These are phyloP conservation scores for Penicillium maclennaniae DNA, from an alignment of 495 filamentous ascomycete genomes.

Conservation along the genomic window DNA sequence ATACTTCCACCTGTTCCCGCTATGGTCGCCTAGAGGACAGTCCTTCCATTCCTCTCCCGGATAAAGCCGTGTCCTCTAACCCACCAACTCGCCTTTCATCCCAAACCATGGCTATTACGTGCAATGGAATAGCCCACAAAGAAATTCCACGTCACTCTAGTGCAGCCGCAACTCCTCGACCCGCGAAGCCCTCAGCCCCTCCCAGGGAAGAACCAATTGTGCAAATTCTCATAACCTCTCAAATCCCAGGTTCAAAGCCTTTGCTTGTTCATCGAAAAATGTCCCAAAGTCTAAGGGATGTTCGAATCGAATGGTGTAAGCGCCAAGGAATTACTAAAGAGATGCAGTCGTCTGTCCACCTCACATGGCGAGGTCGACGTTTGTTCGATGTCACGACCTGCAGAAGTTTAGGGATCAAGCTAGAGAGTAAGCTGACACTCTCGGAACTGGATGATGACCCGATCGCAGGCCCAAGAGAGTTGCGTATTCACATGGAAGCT, in stretches of 20 bases:
- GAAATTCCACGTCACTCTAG: neutral
- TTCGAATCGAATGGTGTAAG: conserved; percentile 63
- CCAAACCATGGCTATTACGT: neutral
- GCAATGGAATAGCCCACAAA: neutral
- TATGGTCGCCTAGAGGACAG: neutral
- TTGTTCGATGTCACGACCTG: conserved; percentile 73
- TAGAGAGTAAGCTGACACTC: conserved; percentile 25
- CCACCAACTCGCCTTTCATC: neutral
- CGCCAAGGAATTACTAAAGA: conserved; percentile 51
- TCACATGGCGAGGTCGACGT: conserved; percentile 74
- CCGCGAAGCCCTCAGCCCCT: neutral
- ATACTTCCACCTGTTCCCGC: neutral
- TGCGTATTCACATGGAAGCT: conserved; percentile 64
- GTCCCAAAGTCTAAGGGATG: conserved; percentile 60
- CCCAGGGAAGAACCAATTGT: conserved; percentile 46
- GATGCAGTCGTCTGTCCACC: conserved; percentile 52
- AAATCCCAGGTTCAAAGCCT: conserved; percentile 56
- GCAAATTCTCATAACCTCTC: conserved; percentile 67
- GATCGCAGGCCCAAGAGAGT: conserved; percentile 16
- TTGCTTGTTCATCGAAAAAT: conserved; percentile 65
- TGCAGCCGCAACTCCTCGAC: neutral
- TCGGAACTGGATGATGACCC: conserved; percentile 34
- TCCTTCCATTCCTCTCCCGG: neutral
- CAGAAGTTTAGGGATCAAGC: conserved; percentile 57
- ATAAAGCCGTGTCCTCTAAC: neutral